Evolutionary conservation across 495 filamentous ascomycete genomes (phyloP).

Genomic region (Trypethelium eluteriae): DNA sequence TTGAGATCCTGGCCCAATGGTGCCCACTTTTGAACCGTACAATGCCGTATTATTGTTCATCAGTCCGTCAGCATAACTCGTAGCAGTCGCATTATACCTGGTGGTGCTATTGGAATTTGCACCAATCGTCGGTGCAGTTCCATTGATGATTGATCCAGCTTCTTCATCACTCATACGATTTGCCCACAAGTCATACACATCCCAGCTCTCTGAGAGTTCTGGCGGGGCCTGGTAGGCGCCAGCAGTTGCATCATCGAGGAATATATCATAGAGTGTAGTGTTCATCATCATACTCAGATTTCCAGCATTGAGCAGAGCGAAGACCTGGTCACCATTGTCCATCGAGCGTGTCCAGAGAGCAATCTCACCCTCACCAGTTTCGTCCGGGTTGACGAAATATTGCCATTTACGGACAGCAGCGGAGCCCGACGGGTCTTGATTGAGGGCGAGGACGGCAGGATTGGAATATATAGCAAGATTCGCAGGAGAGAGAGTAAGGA

Average conservation of each 20-base stretch:
- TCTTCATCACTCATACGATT: slow-evolving; percentile 21
- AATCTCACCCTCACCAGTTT: slow-evolving; percentile 38
- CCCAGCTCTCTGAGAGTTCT: slow-evolving; percentile 39
- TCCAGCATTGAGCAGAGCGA: slow-evolving; percentile 45
- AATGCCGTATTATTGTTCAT: slow-evolving; percentile 8
- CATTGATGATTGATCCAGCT: neutral
- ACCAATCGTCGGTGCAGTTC: neutral
- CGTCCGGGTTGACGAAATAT: slow-evolving; percentile 24
- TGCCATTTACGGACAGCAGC: slow-evolving; percentile 31
- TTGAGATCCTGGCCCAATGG: neutral
- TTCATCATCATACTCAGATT: slow-evolving; percentile 40
- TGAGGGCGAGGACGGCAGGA: slow-evolving; percentile 32
- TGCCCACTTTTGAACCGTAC: slow-evolving; percentile 5
- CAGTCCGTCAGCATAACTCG: neutral
- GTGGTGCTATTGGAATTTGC: slow-evolving; percentile 1
- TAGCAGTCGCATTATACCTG: neutral
- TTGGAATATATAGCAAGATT: slow-evolving; percentile 28
- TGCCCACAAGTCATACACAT: slow-evolving; percentile 52
- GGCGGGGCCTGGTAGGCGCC: slow-evolving; percentile 31
- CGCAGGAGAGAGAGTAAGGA: slow-evolving; percentile 23
- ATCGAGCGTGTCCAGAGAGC: slow-evolving; percentile 46
- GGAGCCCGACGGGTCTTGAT: slow-evolving; percentile 47
- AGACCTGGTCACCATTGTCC: slow-evolving; percentile 41
- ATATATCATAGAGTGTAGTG: slow-evolving; percentile 48
- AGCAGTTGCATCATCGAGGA: slow-evolving; percentile 40